Evolutionary conservation across 305 asterid genomes (phyloP).

Genomic region (Fraxinus dipetala): DNA sequence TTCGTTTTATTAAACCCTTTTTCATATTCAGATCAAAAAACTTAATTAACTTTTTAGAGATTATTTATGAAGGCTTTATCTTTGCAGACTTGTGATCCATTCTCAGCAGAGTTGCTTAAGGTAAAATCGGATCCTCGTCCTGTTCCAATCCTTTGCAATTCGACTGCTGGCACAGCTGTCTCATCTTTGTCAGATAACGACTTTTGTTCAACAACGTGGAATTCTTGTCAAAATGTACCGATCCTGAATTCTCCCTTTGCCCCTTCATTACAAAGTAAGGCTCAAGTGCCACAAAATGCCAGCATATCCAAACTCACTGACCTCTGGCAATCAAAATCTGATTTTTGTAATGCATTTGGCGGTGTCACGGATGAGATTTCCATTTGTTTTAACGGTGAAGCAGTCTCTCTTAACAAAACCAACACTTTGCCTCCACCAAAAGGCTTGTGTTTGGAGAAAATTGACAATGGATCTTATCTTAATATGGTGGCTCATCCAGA

Average conservation of each 20-base stretch:
- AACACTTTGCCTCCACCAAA: constrained; percentile 43
- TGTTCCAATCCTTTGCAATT: constrained; percentile 76
- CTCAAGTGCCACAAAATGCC: constrained; percentile 45
- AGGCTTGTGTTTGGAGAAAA: constrained; percentile 82
- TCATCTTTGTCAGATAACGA: constrained; percentile 38
- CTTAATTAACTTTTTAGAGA: not conserved
- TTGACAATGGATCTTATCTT: constrained; percentile 67
- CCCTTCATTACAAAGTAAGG: constrained; percentile 60
- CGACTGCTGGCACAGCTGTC: constrained; percentile 38
- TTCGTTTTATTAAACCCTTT: not conserved
- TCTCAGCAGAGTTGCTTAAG: constrained; percentile 68
- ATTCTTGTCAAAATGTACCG: constrained; percentile 51
- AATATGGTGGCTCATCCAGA: constrained; percentile 94
- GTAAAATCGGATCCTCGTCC: constrained; percentile 40
- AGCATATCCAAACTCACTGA: constrained; percentile 55
- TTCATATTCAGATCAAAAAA: no score
- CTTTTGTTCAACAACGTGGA: constrained; percentile 81
- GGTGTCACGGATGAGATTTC: constrained; percentile 39
- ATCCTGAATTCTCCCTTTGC: constrained; percentile 78
- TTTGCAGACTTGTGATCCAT: constrained; percentile 76
- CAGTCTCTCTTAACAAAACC: constrained; percentile 43
- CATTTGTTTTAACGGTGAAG: constrained; percentile 66
- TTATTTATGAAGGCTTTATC: not conserved
- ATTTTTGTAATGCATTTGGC: constrained; percentile 75
- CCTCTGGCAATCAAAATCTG: constrained; percentile 75